Evolutionary conservation across 2,329 filamentous ascomycete genomes (phyloP).

Genomic region (Bipolaris gigantea): DNA sequence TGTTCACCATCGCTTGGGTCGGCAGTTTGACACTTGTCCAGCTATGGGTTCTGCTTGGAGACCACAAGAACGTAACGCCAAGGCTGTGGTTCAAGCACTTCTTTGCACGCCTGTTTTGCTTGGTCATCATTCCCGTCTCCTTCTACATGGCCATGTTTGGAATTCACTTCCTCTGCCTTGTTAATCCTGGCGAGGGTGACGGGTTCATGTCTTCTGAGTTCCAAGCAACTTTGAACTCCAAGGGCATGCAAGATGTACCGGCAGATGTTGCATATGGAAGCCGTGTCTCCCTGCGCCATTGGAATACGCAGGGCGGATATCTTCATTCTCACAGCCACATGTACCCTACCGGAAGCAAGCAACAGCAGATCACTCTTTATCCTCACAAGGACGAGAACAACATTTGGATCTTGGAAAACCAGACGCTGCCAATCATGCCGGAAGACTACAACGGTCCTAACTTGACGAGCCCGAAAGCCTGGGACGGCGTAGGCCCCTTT

Average conservation of each 20-base stretch:
- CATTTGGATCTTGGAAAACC: conserved; percentile 89
- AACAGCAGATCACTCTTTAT: conserved; percentile 97
- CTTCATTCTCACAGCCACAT: conserved; percentile 95
- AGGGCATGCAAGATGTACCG: conserved; percentile 92
- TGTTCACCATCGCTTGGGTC: conserved; percentile 99
- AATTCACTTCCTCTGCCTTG: conserved; percentile 90
- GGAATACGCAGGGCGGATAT: conserved; percentile 97
- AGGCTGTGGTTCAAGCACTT: conserved; percentile 93
- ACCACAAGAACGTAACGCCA: conserved; percentile 80
- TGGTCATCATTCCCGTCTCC: conserved; percentile 82
- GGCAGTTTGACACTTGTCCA: conserved; percentile 87
- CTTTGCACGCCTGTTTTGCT: conserved; percentile 83
- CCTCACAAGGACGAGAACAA: conserved; percentile 99
- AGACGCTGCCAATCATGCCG: conserved; percentile 72
- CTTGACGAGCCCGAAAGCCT: conserved; percentile 79
- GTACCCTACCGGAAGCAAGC: conserved; percentile 97
- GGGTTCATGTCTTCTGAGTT: conserved; percentile 99
- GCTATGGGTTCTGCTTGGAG: conserved; percentile 92
- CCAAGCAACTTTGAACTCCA: conserved; percentile 94
- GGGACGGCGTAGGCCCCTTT: conserved; percentile 71
- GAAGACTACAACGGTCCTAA: conserved; percentile 72
- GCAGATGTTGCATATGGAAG: conserved; percentile 91
- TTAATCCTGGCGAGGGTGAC: conserved; percentile 94
- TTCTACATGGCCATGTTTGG: conserved; percentile 98
- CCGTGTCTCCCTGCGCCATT: conserved; percentile 81